Percentiles rank a stretch among this genome's conserved stretches.
phyloP scores from a whole-genome alignment of 805 yeast genomes.

The Starmerella vaccinii region DNA sequence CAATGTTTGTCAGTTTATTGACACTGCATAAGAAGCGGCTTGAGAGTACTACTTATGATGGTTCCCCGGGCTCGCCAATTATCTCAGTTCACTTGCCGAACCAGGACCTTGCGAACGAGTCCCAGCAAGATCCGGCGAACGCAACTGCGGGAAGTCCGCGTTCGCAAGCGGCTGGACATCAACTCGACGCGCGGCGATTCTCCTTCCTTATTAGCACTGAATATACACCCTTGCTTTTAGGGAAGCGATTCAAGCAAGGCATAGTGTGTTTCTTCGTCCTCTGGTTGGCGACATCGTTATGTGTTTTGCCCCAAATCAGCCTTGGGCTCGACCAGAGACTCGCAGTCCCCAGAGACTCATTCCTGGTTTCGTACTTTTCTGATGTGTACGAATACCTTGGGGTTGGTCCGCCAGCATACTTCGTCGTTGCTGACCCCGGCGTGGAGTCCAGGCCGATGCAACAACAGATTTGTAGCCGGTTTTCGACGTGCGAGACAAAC shows the following conservation, averaged over 20 bases:
- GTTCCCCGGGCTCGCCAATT: not conserved
- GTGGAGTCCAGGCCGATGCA: constrained; percentile 54
- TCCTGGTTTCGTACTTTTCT: constrained; percentile 67
- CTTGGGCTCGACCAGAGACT: constrained; percentile 82
- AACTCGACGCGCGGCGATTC: constrained; percentile 16
- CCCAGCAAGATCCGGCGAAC: not conserved
- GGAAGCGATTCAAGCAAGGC: constrained; percentile 37
- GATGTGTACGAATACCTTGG: constrained; percentile 63
- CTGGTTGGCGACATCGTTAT: constrained; percentile 59
- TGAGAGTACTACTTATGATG: constrained; percentile 4
- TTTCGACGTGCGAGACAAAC: constrained; percentile 67
- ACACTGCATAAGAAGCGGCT: constrained; percentile 32
- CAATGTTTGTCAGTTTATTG: constrained; percentile 64
- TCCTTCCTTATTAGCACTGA: constrained; percentile 35
- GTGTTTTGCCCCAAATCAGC: constrained; percentile 55
- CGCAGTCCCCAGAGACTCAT: constrained; percentile 78
- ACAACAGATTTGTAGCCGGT: constrained; percentile 73
- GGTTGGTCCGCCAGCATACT: constrained; percentile 87
- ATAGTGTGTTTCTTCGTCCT: constrained; percentile 46
- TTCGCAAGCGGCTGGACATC: constrained; percentile 4
- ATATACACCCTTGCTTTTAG: constrained; percentile 54
- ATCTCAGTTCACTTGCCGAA: not conserved
- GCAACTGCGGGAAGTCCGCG: constrained; percentile 4
- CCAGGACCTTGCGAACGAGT: not conserved
- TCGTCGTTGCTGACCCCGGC: constrained; percentile 62